A percentile compares a stretch with the other conserved stretches of the same genome.
phyloP scores from a whole-genome alignment of 1,284 basidiomycete species.

The Tylopilus sp. region DNA sequence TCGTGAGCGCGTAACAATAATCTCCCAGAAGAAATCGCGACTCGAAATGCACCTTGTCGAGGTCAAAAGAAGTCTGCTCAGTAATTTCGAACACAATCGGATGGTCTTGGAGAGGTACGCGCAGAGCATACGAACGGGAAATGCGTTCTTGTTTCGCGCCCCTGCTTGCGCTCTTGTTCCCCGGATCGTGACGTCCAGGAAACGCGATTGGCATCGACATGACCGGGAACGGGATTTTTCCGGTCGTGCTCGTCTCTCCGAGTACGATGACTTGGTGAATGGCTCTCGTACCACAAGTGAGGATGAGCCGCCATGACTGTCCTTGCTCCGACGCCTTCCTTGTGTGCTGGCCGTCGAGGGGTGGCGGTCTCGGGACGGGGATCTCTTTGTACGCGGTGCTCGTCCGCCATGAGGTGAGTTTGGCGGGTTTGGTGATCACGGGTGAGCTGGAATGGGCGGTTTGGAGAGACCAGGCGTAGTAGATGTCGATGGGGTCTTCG shows the following conservation, averaged over 20 bases:
- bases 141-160: conserved; percentile 77
- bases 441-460: conserved; percentile 27
- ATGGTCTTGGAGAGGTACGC: conserved; percentile 50
- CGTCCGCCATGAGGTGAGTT: conserved; percentile 78
- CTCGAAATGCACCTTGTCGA: conserved; percentile 82
- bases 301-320: conserved; percentile 68
- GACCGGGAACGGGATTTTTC: conserved; percentile 64
- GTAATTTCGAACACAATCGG: conserved; percentile 59
- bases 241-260: conserved; percentile 44
- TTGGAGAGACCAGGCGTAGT: conserved; percentile 59
- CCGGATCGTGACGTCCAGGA: conserved; percentile 32
- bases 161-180: conserved; percentile 16
- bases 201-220: conserved; percentile 75
- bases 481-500: conserved; percentile 64
- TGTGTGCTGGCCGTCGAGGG: conserved; percentile 35
- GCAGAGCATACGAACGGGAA: conserved; percentile 51
- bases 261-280: conserved; percentile 48
- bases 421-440: conserved; percentile 55
- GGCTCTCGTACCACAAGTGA: conserved; percentile 52
- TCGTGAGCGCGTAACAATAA: conserved; percentile 25
- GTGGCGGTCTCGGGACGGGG: conserved; percentile 68
- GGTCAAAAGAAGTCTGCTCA: conserved; percentile 88
- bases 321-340: conserved; percentile 55
- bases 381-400: conserved; percentile 80
- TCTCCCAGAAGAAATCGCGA: neutral